Evolutionary conservation across 2,329 filamentous ascomycete species (phyloP).

Genomic region (Fusarium ramigenum): DNA sequence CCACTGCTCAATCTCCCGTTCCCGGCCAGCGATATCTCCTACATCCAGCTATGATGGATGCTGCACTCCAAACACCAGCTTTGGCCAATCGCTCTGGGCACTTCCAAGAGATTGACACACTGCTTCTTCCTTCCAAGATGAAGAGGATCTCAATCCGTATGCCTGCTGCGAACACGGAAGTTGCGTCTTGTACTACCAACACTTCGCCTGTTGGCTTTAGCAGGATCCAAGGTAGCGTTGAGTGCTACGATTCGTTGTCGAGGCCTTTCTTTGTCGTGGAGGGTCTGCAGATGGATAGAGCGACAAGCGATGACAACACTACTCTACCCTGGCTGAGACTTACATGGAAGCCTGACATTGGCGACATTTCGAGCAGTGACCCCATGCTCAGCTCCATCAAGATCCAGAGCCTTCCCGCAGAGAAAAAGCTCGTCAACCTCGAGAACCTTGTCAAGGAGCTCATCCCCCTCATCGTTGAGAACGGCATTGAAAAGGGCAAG

Average conservation of each 20-base stretch:
- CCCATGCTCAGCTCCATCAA: constrained; percentile 33
- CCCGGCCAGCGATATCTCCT: constrained; percentile 36
- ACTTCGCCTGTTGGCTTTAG: constrained; percentile 35
- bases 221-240: constrained; percentile 30
- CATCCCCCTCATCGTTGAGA: constrained; percentile 31
- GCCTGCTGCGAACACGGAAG: constrained; percentile 30
- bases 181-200: constrained; percentile 28
- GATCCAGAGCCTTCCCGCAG: constrained; percentile 36
- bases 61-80: constrained; percentile 36
- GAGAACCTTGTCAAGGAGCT: constrained; percentile 37
- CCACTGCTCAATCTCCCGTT: constrained; percentile 25
- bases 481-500: constrained; percentile 25
- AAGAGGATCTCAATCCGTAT: constrained; percentile 38
- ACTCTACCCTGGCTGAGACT: constrained; percentile 38
- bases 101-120: constrained; percentile 39
- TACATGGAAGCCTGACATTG: constrained; percentile 36
- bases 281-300: constrained; percentile 38
- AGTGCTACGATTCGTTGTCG: constrained; percentile 30
- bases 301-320: constrained; percentile 28
- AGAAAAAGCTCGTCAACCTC: constrained; percentile 37
- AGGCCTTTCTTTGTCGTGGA: constrained; percentile 35
- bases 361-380: constrained; percentile 35
- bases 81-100: constrained; percentile 34
- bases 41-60: constrained; percentile 40
- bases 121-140: constrained; percentile 34